A percentile compares a stretch with the other conserved stretches of the same genome.
These are phyloP conservation scores for Torulaspora microellipsoides DNA, from an alignment of 805 yeast genomes.

Conservation along the genomic window DNA sequence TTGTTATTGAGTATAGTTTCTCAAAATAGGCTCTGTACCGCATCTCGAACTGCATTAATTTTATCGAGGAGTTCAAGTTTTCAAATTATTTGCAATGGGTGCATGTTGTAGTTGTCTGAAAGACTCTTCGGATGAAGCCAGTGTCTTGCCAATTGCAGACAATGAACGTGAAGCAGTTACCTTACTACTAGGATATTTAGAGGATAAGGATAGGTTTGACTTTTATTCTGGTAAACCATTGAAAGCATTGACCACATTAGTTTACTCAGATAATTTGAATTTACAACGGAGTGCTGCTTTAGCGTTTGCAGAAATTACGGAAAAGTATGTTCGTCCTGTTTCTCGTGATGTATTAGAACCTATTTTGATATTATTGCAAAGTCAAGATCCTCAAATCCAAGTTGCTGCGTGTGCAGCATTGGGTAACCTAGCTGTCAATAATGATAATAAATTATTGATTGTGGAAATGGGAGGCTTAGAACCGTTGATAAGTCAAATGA, in stretches of 20 bases:
- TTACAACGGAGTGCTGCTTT: slow-evolving; percentile 95
- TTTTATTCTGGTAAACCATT: slow-evolving; percentile 82
- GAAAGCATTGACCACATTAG: slow-evolving; percentile 85
- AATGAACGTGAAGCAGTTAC: slow-evolving; percentile 96
- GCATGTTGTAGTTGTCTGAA: slow-evolving; percentile 47
- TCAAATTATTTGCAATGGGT: slow-evolving; percentile 39
- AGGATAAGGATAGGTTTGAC: slow-evolving; percentile 69
- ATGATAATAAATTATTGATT: slow-evolving; percentile 85
- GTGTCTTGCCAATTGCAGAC: slow-evolving; percentile 79
- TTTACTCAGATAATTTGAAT: slow-evolving; percentile 91
- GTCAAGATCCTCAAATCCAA: slow-evolving; percentile 90
- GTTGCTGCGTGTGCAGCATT: slow-evolving; percentile 98
- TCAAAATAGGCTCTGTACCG: too few relatives aligned
- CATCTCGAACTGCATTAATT: too few relatives aligned
- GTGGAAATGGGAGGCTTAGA: slow-evolving; percentile 98
- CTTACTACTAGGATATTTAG: slow-evolving; percentile 80
- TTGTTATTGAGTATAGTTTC: too few relatives aligned
- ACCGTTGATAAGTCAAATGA: slow-evolving; percentile 95
- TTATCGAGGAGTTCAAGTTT: too few relatives aligned
- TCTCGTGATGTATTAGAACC: slow-evolving; percentile 91
- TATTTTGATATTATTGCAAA: slow-evolving; percentile 77
- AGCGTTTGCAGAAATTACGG: slow-evolving; percentile 98
- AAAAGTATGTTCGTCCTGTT: slow-evolving; percentile 88
- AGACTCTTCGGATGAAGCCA: slow-evolving; percentile 40
- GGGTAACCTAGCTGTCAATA: slow-evolving; percentile 97